A percentile compares a stretch with the other conserved stretches of the same genome.
These are phyloP conservation scores for Apiotrichum porosum DNA, from an alignment of 1,284 basidiomycete species.

Conservation along the genomic window DNA sequence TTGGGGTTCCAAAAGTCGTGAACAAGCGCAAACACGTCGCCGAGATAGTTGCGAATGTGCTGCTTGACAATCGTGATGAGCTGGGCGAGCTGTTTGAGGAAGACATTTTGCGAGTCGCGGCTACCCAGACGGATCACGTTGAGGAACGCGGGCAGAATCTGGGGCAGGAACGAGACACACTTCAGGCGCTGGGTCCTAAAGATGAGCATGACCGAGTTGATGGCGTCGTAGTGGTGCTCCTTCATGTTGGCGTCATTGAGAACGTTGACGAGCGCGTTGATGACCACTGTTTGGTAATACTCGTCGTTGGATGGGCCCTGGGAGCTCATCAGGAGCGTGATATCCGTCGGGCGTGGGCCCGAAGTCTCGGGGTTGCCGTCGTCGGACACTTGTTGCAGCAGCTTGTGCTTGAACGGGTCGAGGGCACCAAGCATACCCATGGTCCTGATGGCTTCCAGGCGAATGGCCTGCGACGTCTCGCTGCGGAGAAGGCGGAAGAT, in stretches of 20 bases:
- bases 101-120: constrained; percentile 83
- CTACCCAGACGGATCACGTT: constrained; percentile 74
- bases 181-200: constrained; percentile 97
- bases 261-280: constrained; percentile 81
- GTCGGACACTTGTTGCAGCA: constrained; percentile 68
- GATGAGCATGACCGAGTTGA: constrained; percentile 98
- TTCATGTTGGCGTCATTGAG: constrained; percentile 82
- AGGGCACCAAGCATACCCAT: constrained; percentile 96
- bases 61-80: constrained; percentile 96
- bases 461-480: constrained; percentile 69
- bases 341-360: constrained; percentile 54
- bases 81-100: constrained; percentile 93
- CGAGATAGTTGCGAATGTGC: constrained; percentile 88
- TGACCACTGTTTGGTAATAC: constrained; percentile 96
- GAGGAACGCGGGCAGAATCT: constrained; percentile 95
- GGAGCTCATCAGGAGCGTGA: constrained; percentile 55
- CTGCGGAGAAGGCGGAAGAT: constrained; percentile 81
- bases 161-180: constrained; percentile 91
- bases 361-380: constrained; percentile 58
- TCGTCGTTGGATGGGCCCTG: constrained; percentile 71
- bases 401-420: constrained; percentile 91
- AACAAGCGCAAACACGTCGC: constrained; percentile 74
- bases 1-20: constrained; percentile 84
- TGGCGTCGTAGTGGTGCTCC: constrained; percentile 84
- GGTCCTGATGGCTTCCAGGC: constrained; percentile 85